Percentiles rank a stretch among this genome's conserved stretches.
Conservation (phyloP, 2,329 filamentous ascomycete species). For the Phyllosticta ampelicida region DNA sequence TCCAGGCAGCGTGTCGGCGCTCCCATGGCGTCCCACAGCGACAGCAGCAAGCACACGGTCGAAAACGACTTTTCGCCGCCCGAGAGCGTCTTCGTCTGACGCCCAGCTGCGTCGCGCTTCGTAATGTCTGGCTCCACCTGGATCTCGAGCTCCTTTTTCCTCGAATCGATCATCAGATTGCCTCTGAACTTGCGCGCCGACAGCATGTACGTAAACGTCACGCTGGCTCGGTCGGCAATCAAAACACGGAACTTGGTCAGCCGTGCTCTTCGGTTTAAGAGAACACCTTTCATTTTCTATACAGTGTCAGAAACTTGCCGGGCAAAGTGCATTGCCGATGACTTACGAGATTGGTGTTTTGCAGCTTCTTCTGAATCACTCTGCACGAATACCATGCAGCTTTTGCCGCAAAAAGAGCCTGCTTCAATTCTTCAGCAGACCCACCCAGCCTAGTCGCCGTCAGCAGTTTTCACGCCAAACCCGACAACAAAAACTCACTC, state of each 20-base stretch:
- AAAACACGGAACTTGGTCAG: slow-evolving; percentile 74
- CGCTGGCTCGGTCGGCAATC: slow-evolving; percentile 76
- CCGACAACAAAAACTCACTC: slow-evolving; percentile 12
- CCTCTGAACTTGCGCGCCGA: slow-evolving; percentile 85
- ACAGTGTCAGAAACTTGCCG: not conserved
- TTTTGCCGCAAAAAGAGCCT: slow-evolving; percentile 22
- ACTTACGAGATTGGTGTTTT: slow-evolving; percentile 30
- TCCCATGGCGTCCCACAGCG: slow-evolving; percentile 97
- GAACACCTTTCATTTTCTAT: slow-evolving; percentile 43
- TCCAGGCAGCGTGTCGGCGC: slow-evolving; percentile 89
- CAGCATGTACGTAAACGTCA: slow-evolving; percentile 79
- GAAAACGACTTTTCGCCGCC: slow-evolving; percentile 98
- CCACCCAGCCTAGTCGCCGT: slow-evolving; percentile 20
- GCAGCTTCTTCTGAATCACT: slow-evolving; percentile 15
- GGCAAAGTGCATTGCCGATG: slow-evolving; percentile 14
- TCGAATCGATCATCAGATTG: slow-evolving; percentile 67
- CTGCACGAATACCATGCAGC: slow-evolving; percentile 13
- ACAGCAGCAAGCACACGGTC: slow-evolving; percentile 83
- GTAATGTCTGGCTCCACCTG: slow-evolving; percentile 61
- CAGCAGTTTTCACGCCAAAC: not conserved
- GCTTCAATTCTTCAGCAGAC: slow-evolving; percentile 21
- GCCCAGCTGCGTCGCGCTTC: slow-evolving; percentile 55
- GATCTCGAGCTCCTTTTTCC: slow-evolving; percentile 62
- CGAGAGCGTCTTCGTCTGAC: slow-evolving; percentile 83
- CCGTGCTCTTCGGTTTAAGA: slow-evolving; percentile 58